phyloP scores from a whole-genome alignment of 208 protist genomes.

The Leishmania martiniquensis region DNA sequence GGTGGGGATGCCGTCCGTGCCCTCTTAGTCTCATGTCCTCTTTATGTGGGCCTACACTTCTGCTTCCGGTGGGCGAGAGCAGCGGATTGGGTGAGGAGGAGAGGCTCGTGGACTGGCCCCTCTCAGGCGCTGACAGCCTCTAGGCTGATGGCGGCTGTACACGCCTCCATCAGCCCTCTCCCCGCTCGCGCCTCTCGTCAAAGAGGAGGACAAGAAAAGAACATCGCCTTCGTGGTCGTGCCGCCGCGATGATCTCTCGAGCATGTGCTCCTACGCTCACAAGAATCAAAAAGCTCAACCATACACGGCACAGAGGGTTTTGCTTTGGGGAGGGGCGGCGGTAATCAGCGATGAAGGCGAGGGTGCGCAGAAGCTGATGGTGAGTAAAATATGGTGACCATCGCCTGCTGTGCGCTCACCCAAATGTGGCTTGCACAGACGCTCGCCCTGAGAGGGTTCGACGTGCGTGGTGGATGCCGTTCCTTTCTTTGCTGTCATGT shows the following conservation, averaged over 20 bases:
- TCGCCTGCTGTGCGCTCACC: background rate
- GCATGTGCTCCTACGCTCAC: background rate
- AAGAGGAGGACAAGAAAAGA: background rate
- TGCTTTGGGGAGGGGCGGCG: too few relatives aligned
- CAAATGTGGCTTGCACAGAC: background rate
- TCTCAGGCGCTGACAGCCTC: background rate
- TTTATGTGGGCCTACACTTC: background rate
- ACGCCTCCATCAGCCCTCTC: background rate
- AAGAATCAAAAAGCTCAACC: background rate
- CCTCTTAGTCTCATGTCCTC: background rate
- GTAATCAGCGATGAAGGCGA: too few relatives aligned
- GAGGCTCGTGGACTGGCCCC: background rate
- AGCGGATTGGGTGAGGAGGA: background rate
- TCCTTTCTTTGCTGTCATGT: background rate
- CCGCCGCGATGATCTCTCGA: background rate
- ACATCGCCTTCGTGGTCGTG: background rate
- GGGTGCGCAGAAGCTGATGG: background rate
- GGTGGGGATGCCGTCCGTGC: background rate
- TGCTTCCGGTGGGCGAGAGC: background rate
- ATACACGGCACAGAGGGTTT: too few relatives aligned
- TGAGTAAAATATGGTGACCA: too few relatives aligned
- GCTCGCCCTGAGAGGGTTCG: background rate
- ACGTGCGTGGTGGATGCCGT: background rate
- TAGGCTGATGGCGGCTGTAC: background rate
- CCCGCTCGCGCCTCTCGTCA: background rate